Evolutionary conservation across 768 basidiomycete species (phyloP), one percentile per base, ranked within the genome.

Genomic region (Phaffia australis): DNA sequence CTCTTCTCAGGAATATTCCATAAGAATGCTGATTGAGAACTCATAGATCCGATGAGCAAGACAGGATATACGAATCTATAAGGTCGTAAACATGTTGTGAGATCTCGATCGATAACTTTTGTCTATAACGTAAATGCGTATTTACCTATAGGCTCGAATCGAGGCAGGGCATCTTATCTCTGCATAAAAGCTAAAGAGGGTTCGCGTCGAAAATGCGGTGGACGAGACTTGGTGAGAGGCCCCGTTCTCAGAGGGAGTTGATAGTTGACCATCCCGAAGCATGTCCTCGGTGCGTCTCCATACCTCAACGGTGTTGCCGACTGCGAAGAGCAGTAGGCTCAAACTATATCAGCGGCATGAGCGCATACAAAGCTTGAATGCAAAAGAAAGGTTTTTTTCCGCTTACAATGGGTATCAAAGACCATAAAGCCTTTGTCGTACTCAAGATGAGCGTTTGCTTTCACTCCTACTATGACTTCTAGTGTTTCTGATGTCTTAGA

Each of bases 61-160:
- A 30, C 49, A 15, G 55, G 47, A 32, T 47, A 56, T 9, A 65
- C 56, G 48, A 65, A 56, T 42, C 63, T 55, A 52, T 18, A 32
- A 14, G 4, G 21, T 19, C 7, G 6, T 27, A 16, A 48, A 60
- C 4, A 42, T 42, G 11, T 42, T 42, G 35, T 42, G 35, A n/a
- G 21, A 25, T 46, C 46, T 21, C 59, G n/a, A n/a, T 11, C 14
- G 46, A 25, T 47, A n/a, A 16, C 16, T 42, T 2, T 9, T 42
- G 35, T 11, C 52, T 54, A 5, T 54, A 54, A 54, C 52, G 52
- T 15, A 30, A 23, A 54, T 15, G n/a, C n/a, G 47, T 2, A 19
- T 48, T n/a, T 8, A 62, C 54, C 63, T n/a, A 11, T 64, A 64
- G 8, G 63, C 63, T 56, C 63, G 18, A 48, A 64, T 64, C 16